Base-by-base conservation (phyloP, 2,329 filamentous ascomycete species). In the Fusarium sp. region DNA sequence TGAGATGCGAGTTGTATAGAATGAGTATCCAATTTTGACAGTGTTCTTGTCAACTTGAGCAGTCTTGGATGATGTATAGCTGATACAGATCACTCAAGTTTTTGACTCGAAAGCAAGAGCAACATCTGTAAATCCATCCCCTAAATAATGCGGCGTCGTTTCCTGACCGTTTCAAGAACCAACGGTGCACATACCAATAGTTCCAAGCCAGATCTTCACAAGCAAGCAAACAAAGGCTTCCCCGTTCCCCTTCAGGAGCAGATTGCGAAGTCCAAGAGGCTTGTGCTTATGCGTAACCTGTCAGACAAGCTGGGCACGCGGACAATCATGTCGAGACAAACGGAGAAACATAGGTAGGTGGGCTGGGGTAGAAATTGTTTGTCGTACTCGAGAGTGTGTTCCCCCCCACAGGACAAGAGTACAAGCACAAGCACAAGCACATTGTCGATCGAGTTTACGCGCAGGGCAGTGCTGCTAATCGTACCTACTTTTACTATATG, bases 401-500 rank as follows among this genome's bases (percentile, higher is more conserved):
- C 18, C 35, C 27, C 48, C 48, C 27, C 48, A 50, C 45, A n/a
- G 5, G 43, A 48, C 43, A 48, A 8, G 14, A 48, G 23, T 16
- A 48, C 43, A 48, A 48, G 43, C 37, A 41, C 37, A 39, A 39
- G 61, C 64, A 71, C 43, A 45, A 27, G 63, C 66, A 43, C 57
- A 72, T 54, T 41, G 63, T 57, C 60, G 57, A 75, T 75, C 72
- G 66, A 68, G 62, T 20, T 75, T 67, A 65, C 69, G 54, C 57
- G 39, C 66, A 60, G 43, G 65, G 45, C 45, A 50, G 45, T 43
- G 41, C 20, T 30, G 27, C 27, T 30, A 30, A 43, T 23, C 20
- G 43, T 48, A 48, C 43, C 43, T 56, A 56, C 52, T 8, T 54
- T 35, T 3, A 4, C 56, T 23, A 35, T 25, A 25, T 58, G 56